phyloP scores from a whole-genome alignment of 1,139 yeast species.

The Yamadazyma aaseri region DNA sequence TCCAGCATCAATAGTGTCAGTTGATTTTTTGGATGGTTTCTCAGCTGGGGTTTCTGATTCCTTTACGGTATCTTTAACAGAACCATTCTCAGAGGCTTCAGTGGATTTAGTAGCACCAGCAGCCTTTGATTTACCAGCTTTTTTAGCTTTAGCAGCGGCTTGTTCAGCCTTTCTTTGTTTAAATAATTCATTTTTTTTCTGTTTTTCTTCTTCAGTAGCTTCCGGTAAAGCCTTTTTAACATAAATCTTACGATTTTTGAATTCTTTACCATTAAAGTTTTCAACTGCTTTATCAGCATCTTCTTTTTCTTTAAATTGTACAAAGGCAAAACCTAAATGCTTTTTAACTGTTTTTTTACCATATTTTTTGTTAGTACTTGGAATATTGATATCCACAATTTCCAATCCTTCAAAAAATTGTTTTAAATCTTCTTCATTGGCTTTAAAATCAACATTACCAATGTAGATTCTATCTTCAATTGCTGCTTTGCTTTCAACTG shows the following conservation, averaged over 20 bases:
- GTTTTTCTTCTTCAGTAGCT: constrained; percentile 48
- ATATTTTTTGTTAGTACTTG: constrained; percentile 34
- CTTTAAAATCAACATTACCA: constrained; percentile 51
- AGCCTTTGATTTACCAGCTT: constrained; percentile 14
- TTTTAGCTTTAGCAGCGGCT: constrained; percentile 20
- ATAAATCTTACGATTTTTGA: constrained; percentile 47
- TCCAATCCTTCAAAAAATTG: constrained; percentile 39
- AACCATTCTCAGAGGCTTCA: constrained; percentile 11
- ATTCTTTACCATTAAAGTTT: constrained; percentile 41
- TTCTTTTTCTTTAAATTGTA: constrained; percentile 46
- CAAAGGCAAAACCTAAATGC: constrained; percentile 55
- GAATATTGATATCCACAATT: constrained; percentile 42
- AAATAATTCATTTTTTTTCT: constrained; percentile 36
- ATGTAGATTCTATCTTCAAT: constrained; percentile 49
- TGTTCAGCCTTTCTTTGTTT: constrained; percentile 32
- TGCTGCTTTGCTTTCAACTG: constrained; percentile 23
- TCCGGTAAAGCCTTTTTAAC: constrained; percentile 54
- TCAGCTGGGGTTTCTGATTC: constrained; percentile 4
- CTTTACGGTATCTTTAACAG: constrained; percentile 5
- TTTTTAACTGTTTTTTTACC: constrained; percentile 34
- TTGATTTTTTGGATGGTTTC: constrained; percentile 8
- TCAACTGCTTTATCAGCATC: constrained; percentile 51
- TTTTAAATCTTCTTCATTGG: constrained; percentile 52
- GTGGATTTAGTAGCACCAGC: constrained; percentile 11
- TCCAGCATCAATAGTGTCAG: constrained; percentile 12